Percentiles rank a stretch among this genome's conserved stretches.
Evolutionary conservation across 2,329 filamentous ascomycete genomes (phyloP).

Genomic region (Dothideomycetes sp.): DNA sequence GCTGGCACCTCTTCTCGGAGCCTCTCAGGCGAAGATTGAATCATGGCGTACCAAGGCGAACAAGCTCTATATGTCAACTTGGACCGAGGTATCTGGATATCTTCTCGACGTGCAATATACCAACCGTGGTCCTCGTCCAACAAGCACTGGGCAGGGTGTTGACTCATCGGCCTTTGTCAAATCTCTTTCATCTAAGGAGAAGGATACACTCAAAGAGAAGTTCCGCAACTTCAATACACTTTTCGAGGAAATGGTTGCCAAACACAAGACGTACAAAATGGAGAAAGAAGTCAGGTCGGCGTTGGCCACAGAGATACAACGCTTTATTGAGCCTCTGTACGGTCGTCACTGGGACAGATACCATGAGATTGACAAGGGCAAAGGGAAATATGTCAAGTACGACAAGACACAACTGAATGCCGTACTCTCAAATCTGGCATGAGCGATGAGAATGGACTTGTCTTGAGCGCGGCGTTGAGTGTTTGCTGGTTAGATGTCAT

Average conservation of each 20-base stretch:
- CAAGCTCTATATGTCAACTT: conserved; percentile 71
- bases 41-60: conserved; percentile 81
- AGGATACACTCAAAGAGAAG: conserved; percentile 92
- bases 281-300: conserved; percentile 78
- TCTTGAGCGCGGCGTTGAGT: conserved; percentile 12
- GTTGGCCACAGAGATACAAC: conserved; percentile 75
- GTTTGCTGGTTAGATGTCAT: neutral
- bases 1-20: conserved; percentile 56
- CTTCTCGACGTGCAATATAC: conserved; percentile 91
- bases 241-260: conserved; percentile 80
- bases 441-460: conserved; percentile 2
- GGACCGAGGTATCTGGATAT: conserved; percentile 76
- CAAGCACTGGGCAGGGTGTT: conserved; percentile 53
- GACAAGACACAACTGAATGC: conserved; percentile 74
- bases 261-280: conserved; percentile 79
- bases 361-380: conserved; percentile 94
- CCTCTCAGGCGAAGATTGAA: conserved; percentile 57
- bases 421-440: conserved; percentile 31
- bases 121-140: conserved; percentile 61
- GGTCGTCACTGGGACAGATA: conserved; percentile 94
- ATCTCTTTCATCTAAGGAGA: conserved; percentile 76
- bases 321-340: conserved; percentile 89
- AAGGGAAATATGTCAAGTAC: conserved; percentile 97
- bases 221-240: conserved; percentile 82
- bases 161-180: conserved; percentile 82